Evolutionary conservation across 495 filamentous ascomycete genomes (phyloP), one percentile per base, ranked within the genome.

Genomic region (Coniosporium apollinis): DNA sequence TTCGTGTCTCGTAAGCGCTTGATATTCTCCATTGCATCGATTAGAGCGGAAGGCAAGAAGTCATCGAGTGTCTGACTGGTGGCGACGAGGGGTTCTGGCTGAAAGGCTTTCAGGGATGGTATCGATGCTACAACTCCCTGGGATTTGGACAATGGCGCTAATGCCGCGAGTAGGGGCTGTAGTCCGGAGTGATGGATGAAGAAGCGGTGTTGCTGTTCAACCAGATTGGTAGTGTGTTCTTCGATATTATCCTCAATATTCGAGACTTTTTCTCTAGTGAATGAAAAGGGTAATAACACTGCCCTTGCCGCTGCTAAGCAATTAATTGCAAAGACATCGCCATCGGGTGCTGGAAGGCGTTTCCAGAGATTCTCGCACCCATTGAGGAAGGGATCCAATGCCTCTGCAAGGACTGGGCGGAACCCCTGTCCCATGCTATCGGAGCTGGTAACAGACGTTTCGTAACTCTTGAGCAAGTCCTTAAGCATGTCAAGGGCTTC

Each of bases 41-140:
- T 89, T 13, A 93, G 58, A 6, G 87, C 89, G 6, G 82, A 87
- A 0, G 86, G 85, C 15, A 97, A 65, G 57, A 94, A 96, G 43
- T 81, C 75, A 53, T 97, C 91, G 3, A 97, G 70, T 18, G 69
- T 67, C 47, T 91, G 81, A 48, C 76, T 78, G 5, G 76, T 74
- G 22, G 59, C 51, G 9, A 66, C 57, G 16, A 94, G 65, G 3
- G 68, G 55, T 9, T 68, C 60, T 0, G 74, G 69, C 37, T 80
- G 72, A 50, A 86, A 74, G 14, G 69, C 56, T 1, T 65, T 56
- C 9, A 79, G 61, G 8, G 44, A 56, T 13, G 64, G 58, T n/a
- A 81, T 67, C 5, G 63, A 56, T 15, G 60, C 53, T 4, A 73
- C 51, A 28, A 65, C 47, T 9, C 63, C 33, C 28, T 54, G 19